Base-by-base conservation (phyloP, 495 filamentous ascomycete species). In the Hapsidospora chrysogenum region DNA sequence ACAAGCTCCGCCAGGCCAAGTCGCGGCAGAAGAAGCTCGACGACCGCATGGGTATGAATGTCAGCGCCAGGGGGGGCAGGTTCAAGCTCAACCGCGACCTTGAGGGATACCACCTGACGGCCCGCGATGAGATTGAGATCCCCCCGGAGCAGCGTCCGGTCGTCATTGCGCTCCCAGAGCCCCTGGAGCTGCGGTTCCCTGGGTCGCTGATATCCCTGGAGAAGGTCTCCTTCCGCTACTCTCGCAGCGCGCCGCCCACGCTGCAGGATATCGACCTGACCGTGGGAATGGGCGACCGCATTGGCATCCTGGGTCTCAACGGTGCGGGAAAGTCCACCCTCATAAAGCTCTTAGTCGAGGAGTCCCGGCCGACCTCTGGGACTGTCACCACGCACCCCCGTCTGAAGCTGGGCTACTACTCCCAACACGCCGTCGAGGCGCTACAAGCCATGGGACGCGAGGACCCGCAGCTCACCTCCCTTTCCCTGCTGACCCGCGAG, bases 21-120 rank as follows among this genome's bases (percentile, higher is more conserved):
- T 76, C 71, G 2, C 64, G 80, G 6, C 79, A 83, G 48, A 86
- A 84, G 54, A 82, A 79, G 45, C 63, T 92, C 8, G 81, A 86
- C 37, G 74, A 87, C 34, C 63, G 80, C 26, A 74, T 72, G 73
- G 83, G 81, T 3, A 52, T 85, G 40, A 62, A 85, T 38, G 74
- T 78, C 26, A 72, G 53, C 44, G 70, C 74, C n/a, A 72, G 60
- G 18, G 82, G 82, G 7, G 65, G 65, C 9, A 57, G 76, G 15
- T 86, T 87, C 60, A 86, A 86, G 52, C 61, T 87, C 7, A 85
- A 80, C 47, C 58, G 80, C 6, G 81, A 86, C 51, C 48, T 77
- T 0, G 51, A 41, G 0, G 82, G 80, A 0, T 84, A 51, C 28
- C 68, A 80, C 46, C 16, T 51, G 2, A 63, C 55, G 3, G 45